Base-by-base conservation (phyloP, 1,139 yeast species). In the Debaryomyces psychrophilus region DNA sequence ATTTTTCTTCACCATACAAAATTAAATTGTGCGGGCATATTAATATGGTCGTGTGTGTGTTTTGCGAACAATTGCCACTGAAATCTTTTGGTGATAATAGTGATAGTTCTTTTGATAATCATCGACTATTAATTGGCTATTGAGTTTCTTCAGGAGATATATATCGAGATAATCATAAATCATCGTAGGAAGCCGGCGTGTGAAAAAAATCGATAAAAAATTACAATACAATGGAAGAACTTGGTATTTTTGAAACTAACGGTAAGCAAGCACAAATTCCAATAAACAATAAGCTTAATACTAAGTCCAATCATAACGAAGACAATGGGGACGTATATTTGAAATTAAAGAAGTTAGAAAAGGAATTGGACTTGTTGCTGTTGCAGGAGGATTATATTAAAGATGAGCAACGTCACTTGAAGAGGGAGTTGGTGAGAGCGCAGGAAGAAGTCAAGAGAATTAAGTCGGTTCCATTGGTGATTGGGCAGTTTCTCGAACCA, bases 401-500 rank as follows among this genome's bases (percentile, higher is more conserved):
- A 65, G 99, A 93, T 65, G 99, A 95, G 68, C 97, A 92, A 64
- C 95, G 97, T 62, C 96, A 92, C 68, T 78, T 95, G 63, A 92
- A 90, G 63, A 79, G 98, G 55, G 99, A 95, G 71, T 79, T 95
- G 48, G 85, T 92, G 38, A 83, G 98, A 57, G 99, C 99, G 1
- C 99, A 95, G 67, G 99, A 95, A 68, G 99, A 95, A 68, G 99
- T 93, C 42, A 93, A 93, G 68, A 82, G 97, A 59, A 95, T 95
- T 65, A 96, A 93, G 63, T 88, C 97, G 2, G 99, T 95, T 43
- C 99, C 99, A 14, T 77, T 95, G 54, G 99, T 95, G 27, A 95
- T 95, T 69, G 99, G 99, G 18, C 99, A 95, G 70, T 95, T 95
- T 60, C 76, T 95, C 58, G 99, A 95, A 67, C 97, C 99, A 48